phyloP scores from a whole-genome alignment of 2,329 filamentous ascomycete genomes.

The Xylariaceae sp. region DNA sequence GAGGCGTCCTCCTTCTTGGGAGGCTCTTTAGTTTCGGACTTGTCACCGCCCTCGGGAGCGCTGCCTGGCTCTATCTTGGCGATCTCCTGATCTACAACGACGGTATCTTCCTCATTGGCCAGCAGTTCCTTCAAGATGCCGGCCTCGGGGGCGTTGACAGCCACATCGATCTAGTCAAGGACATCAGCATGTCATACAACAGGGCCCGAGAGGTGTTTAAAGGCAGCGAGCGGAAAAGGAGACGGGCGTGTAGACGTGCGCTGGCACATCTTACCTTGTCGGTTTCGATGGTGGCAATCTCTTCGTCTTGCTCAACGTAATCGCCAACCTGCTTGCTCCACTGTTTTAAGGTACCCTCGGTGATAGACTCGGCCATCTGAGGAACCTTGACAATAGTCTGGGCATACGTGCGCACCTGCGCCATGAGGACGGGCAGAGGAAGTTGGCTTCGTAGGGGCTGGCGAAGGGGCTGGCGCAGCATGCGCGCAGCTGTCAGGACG shows the following conservation, averaged over 20 bases:
- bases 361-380: slow-evolving; percentile 98
- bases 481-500: slow-evolving; percentile 37
- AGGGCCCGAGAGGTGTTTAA: too few species aligned
- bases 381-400: slow-evolving; percentile 89
- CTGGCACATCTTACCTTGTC: slow-evolving; percentile 89
- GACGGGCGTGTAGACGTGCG: too few species aligned
- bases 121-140: slow-evolving; percentile 90
- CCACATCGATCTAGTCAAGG: slow-evolving; percentile 74
- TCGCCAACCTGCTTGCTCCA: slow-evolving; percentile 91
- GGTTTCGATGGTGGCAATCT: slow-evolving; percentile 97
- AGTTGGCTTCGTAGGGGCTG: slow-evolving; percentile 39
- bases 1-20: slow-evolving; percentile 42
- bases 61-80: slow-evolving; percentile 79
- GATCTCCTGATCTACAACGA: slow-evolving; percentile 88
- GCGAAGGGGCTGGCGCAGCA: slow-evolving; percentile 32
- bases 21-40: slow-evolving; percentile 56
- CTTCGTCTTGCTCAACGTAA: slow-evolving; percentile 90
- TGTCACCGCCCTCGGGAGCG: slow-evolving; percentile 50
- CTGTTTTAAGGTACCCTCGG: slow-evolving; percentile 92
- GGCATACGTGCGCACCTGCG: slow-evolving; percentile 61
- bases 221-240: too few species aligned
- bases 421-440: slow-evolving; percentile 46
- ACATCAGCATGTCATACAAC: slow-evolving; percentile 2
- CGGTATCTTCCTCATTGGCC: slow-evolving; percentile 90
- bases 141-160: slow-evolving; percentile 87